phyloP scores from a whole-genome alignment of 768 basidiomycete species.

The Polyporus arcularius region DNA sequence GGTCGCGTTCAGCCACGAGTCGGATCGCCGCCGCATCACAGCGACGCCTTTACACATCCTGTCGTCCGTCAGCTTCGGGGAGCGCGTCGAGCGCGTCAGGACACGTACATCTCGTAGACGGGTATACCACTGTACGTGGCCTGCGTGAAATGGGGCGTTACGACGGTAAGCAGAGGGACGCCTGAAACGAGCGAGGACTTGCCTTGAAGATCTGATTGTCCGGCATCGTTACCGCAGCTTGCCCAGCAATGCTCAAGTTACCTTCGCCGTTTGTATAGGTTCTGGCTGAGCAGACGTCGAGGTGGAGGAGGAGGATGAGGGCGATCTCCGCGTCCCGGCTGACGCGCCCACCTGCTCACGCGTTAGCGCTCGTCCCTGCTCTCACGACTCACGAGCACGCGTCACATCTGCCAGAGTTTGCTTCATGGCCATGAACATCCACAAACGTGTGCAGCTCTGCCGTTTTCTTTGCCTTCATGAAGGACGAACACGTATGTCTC shows the following conservation, averaged over 20 bases:
- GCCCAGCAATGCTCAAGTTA: not conserved
- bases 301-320: not conserved
- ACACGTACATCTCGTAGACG: slow-evolving; percentile 84
- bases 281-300: not conserved
- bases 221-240: slow-evolving; percentile 50
- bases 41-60: slow-evolving; percentile 97
- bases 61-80: slow-evolving; percentile 23
- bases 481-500: too few relatives aligned
- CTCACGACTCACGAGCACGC: slow-evolving; percentile 4
- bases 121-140: slow-evolving; percentile 93
- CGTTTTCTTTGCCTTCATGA: not conserved
- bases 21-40: slow-evolving; percentile 94
- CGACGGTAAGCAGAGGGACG: slow-evolving; percentile 18
- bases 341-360: slow-evolving; percentile 4
- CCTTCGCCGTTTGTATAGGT: not conserved
- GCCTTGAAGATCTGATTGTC: slow-evolving; percentile 91
- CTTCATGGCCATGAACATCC: not conserved
- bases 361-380: slow-evolving; percentile 1
- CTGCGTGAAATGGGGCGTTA: slow-evolving; percentile 38
- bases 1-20: slow-evolving; percentile 98
- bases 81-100: slow-evolving; percentile 22
- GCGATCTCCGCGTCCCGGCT: not conserved
- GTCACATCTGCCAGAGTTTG: not conserved
- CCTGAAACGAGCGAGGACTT: not conserved
- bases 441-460: not conserved